phyloP scores from a whole-genome alignment of 2,329 filamentous ascomycete species.

The Albifimbria verrucaria region DNA sequence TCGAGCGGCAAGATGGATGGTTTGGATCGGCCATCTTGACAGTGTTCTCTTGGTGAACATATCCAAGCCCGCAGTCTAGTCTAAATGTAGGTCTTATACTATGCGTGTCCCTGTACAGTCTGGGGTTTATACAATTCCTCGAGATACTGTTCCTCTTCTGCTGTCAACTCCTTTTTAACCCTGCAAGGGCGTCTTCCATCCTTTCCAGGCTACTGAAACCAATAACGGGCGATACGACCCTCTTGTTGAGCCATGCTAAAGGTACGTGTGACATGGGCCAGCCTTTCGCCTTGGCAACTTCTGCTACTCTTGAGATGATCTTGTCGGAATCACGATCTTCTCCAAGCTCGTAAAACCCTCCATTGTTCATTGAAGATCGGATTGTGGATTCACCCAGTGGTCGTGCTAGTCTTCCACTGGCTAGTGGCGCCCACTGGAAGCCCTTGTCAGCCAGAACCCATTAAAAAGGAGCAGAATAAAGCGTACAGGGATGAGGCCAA shows the following conservation, averaged over 20 bases:
- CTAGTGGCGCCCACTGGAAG: slow-evolving; percentile 14
- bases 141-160: slow-evolving; percentile 57
- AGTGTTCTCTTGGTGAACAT: too few species aligned
- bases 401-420: slow-evolving; percentile 13
- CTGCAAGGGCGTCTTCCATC: slow-evolving; percentile 57
- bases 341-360: slow-evolving; percentile 24
- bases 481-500: slow-evolving; percentile 31
- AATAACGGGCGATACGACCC: slow-evolving; percentile 55
- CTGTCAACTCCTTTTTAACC: slow-evolving; percentile 42
- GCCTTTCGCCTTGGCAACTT: slow-evolving; percentile 52
- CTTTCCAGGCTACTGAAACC: slow-evolving; percentile 54
- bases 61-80: too few species aligned
- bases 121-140: slow-evolving; percentile 60
- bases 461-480: neutral
- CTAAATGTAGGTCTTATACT: too few species aligned
- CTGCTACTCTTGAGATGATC: slow-evolving; percentile 35
- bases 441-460: too few species aligned
- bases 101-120: slow-evolving; percentile 33
- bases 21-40: too few species aligned
- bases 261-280: slow-evolving; percentile 62
- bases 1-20: too few species aligned
- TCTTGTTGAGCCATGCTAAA: slow-evolving; percentile 58
- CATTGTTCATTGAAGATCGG: slow-evolving; percentile 24
- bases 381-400: neutral
- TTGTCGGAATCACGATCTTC: slow-evolving; percentile 11